phyloP scores from a whole-genome alignment of 1,284 basidiomycete species.

The Ustilago cynodontis region DNA sequence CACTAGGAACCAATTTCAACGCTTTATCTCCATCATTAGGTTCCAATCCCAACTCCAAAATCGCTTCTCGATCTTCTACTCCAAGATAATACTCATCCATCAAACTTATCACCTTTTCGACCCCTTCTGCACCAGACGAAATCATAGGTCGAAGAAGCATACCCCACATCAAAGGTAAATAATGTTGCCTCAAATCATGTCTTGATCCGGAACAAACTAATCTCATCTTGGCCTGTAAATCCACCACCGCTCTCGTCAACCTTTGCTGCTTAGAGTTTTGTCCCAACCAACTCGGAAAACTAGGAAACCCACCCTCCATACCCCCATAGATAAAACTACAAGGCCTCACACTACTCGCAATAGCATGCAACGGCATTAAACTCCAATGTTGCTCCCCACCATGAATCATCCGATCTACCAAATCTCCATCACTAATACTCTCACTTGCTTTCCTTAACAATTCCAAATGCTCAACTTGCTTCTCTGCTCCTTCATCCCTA shows the following conservation, averaged over 20 bases:
- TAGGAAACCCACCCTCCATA: slow-evolving; percentile 55
- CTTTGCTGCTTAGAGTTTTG: slow-evolving; percentile 94
- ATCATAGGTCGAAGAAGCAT: slow-evolving; percentile 84
- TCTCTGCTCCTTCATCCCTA: slow-evolving; percentile 55
- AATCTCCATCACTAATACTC: slow-evolving; percentile 92
- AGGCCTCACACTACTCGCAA: slow-evolving; percentile 83
- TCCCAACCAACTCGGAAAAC: slow-evolving; percentile 76
- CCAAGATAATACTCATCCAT: slow-evolving; percentile 97
- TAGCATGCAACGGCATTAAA: slow-evolving; percentile 91
- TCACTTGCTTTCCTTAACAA: slow-evolving; percentile 81
- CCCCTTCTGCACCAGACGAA: slow-evolving; percentile 73
- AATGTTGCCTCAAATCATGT: slow-evolving; percentile 88
- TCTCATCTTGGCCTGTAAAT: slow-evolving; percentile 95
- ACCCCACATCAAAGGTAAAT: slow-evolving; percentile 85
- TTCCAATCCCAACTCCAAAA: slow-evolving; percentile 91
- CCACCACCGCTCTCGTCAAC: slow-evolving; percentile 82
- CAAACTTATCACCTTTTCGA: slow-evolving; percentile 82
- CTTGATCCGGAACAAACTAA: slow-evolving; percentile 89
- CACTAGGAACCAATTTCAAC: slow-evolving; percentile 84
- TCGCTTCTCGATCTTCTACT: slow-evolving; percentile 94
- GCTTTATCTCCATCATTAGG: slow-evolving; percentile 77
- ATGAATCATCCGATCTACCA: slow-evolving; percentile 94
- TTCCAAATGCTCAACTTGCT: slow-evolving; percentile 78
- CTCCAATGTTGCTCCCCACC: slow-evolving; percentile 90
- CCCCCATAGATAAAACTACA: slow-evolving; percentile 60